Evolutionary conservation across 176 grass and related monocot species (phyloP).

Genomic region (Pontederia crassipes): DNA sequence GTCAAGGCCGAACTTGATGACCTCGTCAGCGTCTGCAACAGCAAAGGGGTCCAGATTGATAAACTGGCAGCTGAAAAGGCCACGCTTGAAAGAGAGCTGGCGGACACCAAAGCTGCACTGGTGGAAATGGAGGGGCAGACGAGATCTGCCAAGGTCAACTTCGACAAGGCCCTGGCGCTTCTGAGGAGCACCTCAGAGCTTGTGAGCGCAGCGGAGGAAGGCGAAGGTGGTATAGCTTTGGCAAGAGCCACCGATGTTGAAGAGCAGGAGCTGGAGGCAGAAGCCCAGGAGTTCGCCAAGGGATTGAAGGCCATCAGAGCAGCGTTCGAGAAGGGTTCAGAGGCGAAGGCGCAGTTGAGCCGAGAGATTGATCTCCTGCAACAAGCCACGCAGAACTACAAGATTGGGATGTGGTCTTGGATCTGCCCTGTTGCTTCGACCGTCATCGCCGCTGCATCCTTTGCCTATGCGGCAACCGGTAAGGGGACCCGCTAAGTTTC

Average conservation of each 20-base stretch:
- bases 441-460: conserved; percentile 49
- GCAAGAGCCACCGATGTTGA: neutral
- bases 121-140: neutral
- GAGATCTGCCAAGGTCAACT: neutral
- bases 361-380: conserved; percentile 42
- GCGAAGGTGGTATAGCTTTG: neutral
- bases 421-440: conserved; percentile 37
- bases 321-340: neutral
- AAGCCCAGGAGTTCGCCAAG: neutral
- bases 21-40: neutral
- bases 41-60: neutral
- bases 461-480: conserved; percentile 40
- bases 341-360: conserved; percentile 19
- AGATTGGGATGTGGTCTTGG: conserved; percentile 45
- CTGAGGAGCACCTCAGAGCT: neutral
- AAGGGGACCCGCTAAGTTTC: conserved; percentile 26
- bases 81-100: neutral
- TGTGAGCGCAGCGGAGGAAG: neutral
- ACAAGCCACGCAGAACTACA: conserved; percentile 25
- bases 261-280: neutral
- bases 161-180: neutral
- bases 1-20: conserved; percentile 20
- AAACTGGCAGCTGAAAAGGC: neutral
- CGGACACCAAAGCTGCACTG: neutral
- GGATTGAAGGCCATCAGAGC: neutral